Evolutionary conservation across 2,329 filamentous ascomycete genomes (phyloP).

Genomic region (Plectosphaerella cucumerina): DNA sequence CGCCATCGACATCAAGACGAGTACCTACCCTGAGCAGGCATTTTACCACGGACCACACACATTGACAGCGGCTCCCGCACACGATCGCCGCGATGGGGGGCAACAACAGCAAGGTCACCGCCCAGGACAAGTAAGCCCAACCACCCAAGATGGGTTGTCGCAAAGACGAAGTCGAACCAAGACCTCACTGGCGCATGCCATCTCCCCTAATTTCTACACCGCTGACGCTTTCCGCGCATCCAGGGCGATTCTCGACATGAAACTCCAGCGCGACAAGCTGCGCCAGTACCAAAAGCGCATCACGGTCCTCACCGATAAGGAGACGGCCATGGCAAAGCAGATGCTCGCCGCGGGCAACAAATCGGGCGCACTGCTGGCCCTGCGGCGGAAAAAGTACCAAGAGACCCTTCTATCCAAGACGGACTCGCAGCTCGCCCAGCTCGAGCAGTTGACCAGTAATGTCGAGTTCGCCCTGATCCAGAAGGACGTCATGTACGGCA

Average conservation of each 20-base stretch:
- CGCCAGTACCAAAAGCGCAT: constrained; percentile 95
- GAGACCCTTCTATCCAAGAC: constrained; percentile 85
- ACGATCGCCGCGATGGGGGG: constrained; percentile 42
- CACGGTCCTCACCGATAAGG: constrained; percentile 76
- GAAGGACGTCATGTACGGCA: constrained; percentile 89
- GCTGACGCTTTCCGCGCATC: constrained; percentile 1
- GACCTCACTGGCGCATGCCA: constrained; percentile 4
- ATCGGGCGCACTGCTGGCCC: constrained; percentile 74
- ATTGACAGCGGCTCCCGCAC: too few relatives aligned
- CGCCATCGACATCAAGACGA: too few relatives aligned
- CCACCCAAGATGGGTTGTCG: not conserved
- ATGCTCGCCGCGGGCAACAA: constrained; percentile 80
- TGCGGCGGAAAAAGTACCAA: constrained; percentile 96
- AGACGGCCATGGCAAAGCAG: constrained; percentile 80
- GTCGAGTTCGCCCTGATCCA: constrained; percentile 97
- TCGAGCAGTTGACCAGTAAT: constrained; percentile 81
- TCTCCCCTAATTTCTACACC: constrained; percentile 10
- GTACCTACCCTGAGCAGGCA: too few relatives aligned
- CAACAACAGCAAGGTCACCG: constrained; percentile 53
- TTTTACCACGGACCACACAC: too few relatives aligned
- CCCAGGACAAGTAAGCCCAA: constrained; percentile 74
- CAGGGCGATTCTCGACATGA: constrained; percentile 96
- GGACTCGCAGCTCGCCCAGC: constrained; percentile 86
- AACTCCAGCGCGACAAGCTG: constrained; percentile 94
- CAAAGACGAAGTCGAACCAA: not conserved